Base-by-base conservation (phyloP, 176 grass and related monocot genomes). In the Luzula sylvatica region DNA sequence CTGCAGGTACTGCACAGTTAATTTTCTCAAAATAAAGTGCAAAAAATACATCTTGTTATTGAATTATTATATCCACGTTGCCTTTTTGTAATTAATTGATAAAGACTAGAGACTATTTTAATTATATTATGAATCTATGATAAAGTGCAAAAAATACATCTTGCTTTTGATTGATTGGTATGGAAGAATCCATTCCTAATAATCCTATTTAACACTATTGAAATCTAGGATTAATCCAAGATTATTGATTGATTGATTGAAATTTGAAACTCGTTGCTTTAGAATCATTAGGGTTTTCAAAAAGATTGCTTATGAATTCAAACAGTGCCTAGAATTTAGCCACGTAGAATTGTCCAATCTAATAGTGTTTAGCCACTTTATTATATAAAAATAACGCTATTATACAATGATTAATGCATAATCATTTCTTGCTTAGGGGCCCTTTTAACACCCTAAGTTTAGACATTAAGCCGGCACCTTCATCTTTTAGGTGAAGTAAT, bases 131-230 rank as follows among this genome's bases (percentile, higher is more conserved):
- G n/a, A n/a, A n/a, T 32, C 29, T 32, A 8, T 4, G 29, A 32
- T 32, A 4, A 8, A 32, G 8, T 32, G n/a, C n/a, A n/a, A n/a
- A n/a, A n/a, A n/a, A n/a, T n/a, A n/a, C 29, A 32, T 3, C 29
- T 32, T 35, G 30, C 7, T 35, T 43, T 65, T 79, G 42, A 69
- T 66, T 83, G 75, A 56, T 79, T 73, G 61, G 58, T 76, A 46
- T 42, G n/a, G 39, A 71, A 66, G 68, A 74, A 47, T 55, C 45
- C 4, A 20, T 64, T 67, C 72, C 47, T 48, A 78, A n/a, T n/a
- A n/a, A 55, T 75, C 75, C 62, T 65, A 54, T 75, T 66, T 56
- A 72, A 46, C 67, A 35, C 52, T 52, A 44, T 42, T 40, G 14
- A 12, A 44, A 65, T 49, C 17, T 41, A 4, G 43, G 23, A 35